Evolutionary conservation across 2,329 filamentous ascomycete species (phyloP).

Genomic region (Mariannaea elegans): DNA sequence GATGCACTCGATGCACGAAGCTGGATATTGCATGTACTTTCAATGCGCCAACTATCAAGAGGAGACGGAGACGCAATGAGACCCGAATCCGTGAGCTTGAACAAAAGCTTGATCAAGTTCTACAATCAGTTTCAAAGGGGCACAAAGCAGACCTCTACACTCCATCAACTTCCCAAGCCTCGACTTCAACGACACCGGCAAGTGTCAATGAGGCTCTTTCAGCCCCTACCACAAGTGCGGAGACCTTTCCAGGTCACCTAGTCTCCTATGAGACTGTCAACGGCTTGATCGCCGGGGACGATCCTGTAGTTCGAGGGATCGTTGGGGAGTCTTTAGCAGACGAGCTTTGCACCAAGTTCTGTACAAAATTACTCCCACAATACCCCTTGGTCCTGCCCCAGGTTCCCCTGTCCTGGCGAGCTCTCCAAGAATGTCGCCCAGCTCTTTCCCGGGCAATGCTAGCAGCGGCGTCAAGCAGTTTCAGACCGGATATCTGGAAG

Average conservation of each 20-base stretch:
- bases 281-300: too few species aligned
- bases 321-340: slow-evolving; percentile 1
- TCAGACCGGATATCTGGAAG: slow-evolving; percentile 16
- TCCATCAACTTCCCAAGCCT: not conserved
- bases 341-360: slow-evolving; percentile 15
- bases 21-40: slow-evolving; percentile 21
- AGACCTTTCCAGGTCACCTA: too few species aligned
- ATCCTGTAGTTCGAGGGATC: slow-evolving; percentile 15
- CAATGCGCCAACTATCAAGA: slow-evolving; percentile 18
- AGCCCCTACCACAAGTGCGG: too few species aligned
- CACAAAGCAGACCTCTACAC: slow-evolving; percentile 2
- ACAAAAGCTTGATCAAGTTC: slow-evolving; percentile 11
- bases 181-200: too few species aligned
- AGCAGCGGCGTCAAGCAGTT: slow-evolving; percentile 11
- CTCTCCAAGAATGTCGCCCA: not conserved
- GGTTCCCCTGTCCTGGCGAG: slow-evolving; percentile 2
- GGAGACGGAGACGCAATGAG: slow-evolving; percentile 21
- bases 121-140: not conserved
- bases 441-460: slow-evolving; percentile 23
- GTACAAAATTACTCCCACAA: slow-evolving; percentile 4
- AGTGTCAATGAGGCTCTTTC: too few species aligned
- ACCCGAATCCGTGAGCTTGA: slow-evolving; percentile 23
- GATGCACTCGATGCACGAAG: slow-evolving; percentile 18
- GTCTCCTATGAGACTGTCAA: too few species aligned
- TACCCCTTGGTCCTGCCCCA: slow-evolving; percentile 19